A percentile compares a stretch with the other conserved stretches of the same genome.
phyloP scores from a whole-genome alignment of 2,329 filamentous ascomycete species.

The Hypoxylon sp. region DNA sequence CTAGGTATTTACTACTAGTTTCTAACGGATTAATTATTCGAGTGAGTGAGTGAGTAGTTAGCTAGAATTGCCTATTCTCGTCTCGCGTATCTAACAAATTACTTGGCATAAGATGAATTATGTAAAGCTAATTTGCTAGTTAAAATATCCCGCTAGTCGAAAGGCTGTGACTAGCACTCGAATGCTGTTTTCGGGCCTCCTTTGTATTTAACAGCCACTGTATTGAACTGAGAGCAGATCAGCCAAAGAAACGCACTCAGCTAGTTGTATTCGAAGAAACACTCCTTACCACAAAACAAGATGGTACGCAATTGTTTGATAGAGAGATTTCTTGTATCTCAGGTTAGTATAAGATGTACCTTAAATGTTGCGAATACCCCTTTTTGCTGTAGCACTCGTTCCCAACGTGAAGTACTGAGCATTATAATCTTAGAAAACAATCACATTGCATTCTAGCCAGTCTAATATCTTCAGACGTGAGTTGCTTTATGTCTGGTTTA shows the following conservation, averaged over 20 bases:
- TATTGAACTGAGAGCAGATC: background rate
- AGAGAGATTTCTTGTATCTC: background rate
- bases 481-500: background rate
- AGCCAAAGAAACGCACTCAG: background rate
- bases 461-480: background rate
- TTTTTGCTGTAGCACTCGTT: too few species aligned
- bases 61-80: background rate
- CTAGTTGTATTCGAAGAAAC: background rate
- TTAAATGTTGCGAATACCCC: background rate
- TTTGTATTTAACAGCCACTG: slow-evolving; percentile 10
- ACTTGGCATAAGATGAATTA: background rate
- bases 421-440: background rate
- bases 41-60: background rate
- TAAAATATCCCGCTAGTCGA: background rate
- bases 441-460: background rate
- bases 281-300: background rate
- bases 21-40: background rate
- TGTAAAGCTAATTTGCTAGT: background rate
- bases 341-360: background rate
- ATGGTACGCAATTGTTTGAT: background rate
- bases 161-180: background rate
- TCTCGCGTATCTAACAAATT: background rate
- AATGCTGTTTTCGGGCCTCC: slow-evolving; percentile 25
- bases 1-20: background rate
- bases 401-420: background rate